These are phyloP conservation scores for Fusarium sp. DNA, from an alignment of 2,329 filamentous ascomycete genomes.

Conservation along the genomic window DNA sequence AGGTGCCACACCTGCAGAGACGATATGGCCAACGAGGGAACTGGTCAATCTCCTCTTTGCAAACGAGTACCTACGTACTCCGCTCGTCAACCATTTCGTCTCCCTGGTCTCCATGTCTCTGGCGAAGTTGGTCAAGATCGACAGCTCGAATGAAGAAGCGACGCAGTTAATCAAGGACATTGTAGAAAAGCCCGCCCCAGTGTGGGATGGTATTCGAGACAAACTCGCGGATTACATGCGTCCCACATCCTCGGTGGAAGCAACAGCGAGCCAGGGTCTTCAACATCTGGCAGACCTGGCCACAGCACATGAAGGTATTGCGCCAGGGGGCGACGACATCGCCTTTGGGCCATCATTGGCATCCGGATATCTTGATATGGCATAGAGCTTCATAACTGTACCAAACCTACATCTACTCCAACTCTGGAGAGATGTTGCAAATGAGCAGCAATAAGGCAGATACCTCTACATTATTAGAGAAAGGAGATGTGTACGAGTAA, in stretches of 20 bases:
- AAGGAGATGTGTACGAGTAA: slow-evolving; percentile 31
- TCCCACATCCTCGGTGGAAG: slow-evolving; percentile 55
- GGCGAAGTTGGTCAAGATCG: slow-evolving; percentile 68
- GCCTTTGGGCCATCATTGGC: slow-evolving; percentile 53
- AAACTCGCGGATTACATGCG: slow-evolving; percentile 54
- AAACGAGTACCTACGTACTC: slow-evolving; percentile 68
- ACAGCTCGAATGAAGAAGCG: slow-evolving; percentile 70
- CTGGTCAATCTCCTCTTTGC: slow-evolving; percentile 69
- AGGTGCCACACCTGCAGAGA: slow-evolving; percentile 66
- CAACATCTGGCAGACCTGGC: slow-evolving; percentile 72
- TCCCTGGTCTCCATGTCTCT: slow-evolving; percentile 72
- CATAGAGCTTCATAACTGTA: slow-evolving; percentile 27
- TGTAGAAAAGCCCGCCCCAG: slow-evolving; percentile 64
- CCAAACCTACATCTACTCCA: neutral
- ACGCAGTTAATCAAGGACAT: slow-evolving; percentile 68
- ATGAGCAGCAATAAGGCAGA: neutral
- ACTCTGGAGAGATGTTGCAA: neutral
- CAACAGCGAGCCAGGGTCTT: slow-evolving; percentile 65
- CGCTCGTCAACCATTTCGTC: slow-evolving; percentile 76
- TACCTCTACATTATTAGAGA: neutral
- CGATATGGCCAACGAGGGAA: slow-evolving; percentile 71
- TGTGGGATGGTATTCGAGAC: slow-evolving; percentile 70
- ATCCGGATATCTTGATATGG: slow-evolving; percentile 54
- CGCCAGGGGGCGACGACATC: slow-evolving; percentile 50
- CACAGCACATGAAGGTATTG: slow-evolving; percentile 58